A percentile compares a stretch with the other conserved stretches of the same genome.
Conservation (phyloP, 1,284 basidiomycete genomes). For the Porodaedalea pini region DNA sequence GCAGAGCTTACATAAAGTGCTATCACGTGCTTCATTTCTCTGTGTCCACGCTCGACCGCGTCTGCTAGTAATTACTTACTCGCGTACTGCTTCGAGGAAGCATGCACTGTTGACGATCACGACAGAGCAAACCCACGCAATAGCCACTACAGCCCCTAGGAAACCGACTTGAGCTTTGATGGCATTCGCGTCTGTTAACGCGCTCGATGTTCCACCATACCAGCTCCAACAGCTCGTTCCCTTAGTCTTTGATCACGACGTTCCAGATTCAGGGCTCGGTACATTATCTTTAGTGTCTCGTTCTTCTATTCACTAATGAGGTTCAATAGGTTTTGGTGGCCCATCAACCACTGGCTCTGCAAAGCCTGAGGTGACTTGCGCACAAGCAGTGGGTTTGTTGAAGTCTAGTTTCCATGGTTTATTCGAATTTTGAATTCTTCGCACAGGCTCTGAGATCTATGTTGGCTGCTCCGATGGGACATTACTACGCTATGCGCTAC, state of each 20-base stretch:
- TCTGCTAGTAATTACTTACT: too few relatives aligned
- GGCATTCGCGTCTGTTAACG: slow-evolving; percentile 30
- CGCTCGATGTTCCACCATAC: slow-evolving; percentile 55
- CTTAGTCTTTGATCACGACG: slow-evolving; percentile 34
- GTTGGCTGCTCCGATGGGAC: slow-evolving; percentile 72
- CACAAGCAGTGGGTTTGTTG: slow-evolving; percentile 12
- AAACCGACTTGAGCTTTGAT: slow-evolving; percentile 24
- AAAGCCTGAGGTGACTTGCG: slow-evolving; percentile 14
- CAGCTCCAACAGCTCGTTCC: slow-evolving; percentile 52
- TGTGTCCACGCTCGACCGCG: too few relatives aligned
- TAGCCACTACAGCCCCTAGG: too few relatives aligned
- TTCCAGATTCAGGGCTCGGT: slow-evolving; percentile 17
- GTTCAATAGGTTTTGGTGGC: not conserved
- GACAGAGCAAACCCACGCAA: too few relatives aligned
- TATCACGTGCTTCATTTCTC: too few relatives aligned
- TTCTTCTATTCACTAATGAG: not conserved
- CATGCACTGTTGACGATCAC: too few relatives aligned
- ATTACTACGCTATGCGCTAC: slow-evolving; percentile 62
- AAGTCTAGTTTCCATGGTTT: not conserved
- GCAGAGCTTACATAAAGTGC: too few relatives aligned
- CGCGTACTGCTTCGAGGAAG: too few relatives aligned
- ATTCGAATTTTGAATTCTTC: not conserved
- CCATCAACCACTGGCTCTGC: not conserved
- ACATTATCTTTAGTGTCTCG: not conserved
- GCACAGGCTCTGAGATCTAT: slow-evolving; percentile 65